Evolutionary conservation across 2,329 filamentous ascomycete genomes (phyloP).

Genomic region (Scedosporium boydii): DNA sequence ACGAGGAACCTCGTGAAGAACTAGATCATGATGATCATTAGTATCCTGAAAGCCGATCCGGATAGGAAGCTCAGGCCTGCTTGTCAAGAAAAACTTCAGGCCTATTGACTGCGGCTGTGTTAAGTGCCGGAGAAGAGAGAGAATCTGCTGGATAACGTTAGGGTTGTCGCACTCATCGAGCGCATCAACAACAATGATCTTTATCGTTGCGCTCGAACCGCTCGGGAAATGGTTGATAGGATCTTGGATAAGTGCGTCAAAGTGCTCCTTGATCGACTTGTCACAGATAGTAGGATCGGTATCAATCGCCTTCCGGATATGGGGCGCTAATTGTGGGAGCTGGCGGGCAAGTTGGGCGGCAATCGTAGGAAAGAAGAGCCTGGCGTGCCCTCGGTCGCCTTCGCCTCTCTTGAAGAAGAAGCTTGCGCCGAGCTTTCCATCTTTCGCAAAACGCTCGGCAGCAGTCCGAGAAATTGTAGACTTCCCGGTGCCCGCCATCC

Average conservation of each 20-base stretch:
- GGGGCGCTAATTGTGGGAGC: neutral
- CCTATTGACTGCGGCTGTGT: slow-evolving; percentile 10
- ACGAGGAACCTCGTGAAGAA: neutral
- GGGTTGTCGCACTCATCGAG: neutral
- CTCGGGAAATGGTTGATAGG: neutral
- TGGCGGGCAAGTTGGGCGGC: neutral
- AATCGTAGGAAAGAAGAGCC: neutral
- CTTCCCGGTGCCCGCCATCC: no score
- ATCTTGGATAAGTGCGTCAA: neutral
- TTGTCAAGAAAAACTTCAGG: slow-evolving; percentile 29
- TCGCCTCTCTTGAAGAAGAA: neutral
- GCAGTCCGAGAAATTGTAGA: neutral
- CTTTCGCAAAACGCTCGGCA: neutral
- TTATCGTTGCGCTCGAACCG: neutral
- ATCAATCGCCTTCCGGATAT: neutral
- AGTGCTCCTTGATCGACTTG: neutral
- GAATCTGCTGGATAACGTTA: neutral
- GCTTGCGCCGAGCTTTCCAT: neutral
- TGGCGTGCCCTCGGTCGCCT: neutral
- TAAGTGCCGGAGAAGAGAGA: neutral
- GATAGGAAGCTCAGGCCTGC: slow-evolving; percentile 28
- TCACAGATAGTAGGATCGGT: neutral
- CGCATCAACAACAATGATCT: neutral
- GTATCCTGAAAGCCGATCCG: slow-evolving; percentile 24
- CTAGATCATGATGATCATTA: neutral